A percentile compares a stretch with the other conserved stretches of the same genome.
These are phyloP conservation scores for Taphrina flavorubra DNA, from an alignment of 1,139 yeast species.

Conservation along the genomic window DNA sequence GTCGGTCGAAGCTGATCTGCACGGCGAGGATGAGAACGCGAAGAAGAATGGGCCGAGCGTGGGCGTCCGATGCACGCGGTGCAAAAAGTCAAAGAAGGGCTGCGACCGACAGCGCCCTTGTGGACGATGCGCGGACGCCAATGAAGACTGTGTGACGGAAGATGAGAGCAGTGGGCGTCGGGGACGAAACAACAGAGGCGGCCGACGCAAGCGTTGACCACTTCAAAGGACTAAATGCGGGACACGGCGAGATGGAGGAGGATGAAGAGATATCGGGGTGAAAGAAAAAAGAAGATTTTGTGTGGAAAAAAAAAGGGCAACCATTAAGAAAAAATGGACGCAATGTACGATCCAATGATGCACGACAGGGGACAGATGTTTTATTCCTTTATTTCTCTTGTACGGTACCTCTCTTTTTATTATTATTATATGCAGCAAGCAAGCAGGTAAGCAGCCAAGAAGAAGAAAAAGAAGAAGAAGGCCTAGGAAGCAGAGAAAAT, in stretches of 20 bases:
- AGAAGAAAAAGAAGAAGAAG: neutral
- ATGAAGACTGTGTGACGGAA: conserved; percentile 43
- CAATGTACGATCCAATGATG: conserved; percentile 11
- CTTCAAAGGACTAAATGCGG: neutral
- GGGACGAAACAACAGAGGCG: conserved; percentile 39
- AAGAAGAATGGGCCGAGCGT: conserved; percentile 37
- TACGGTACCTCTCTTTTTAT: neutral
- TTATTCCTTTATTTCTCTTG: neutral
- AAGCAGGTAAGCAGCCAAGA: neutral
- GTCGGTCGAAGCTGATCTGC: neutral
- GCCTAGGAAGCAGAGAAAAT: neutral
- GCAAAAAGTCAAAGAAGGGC: conserved; percentile 43
- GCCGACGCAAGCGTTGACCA: conserved; percentile 33
- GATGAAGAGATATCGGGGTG: neutral
- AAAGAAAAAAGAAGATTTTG: conserved; percentile 1
- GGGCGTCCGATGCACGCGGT: conserved; percentile 42
- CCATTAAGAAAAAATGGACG: neutral
- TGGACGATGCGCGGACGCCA: conserved; percentile 43
- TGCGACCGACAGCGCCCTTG: conserved; percentile 44
- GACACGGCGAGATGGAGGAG: neutral
- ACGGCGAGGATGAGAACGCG: conserved; percentile 19
- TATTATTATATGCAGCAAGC: neutral
- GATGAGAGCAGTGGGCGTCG: conserved; percentile 41
- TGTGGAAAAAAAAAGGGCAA: neutral
- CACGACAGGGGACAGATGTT: conserved; percentile 8